Conservation (phyloP, 208 protist species). For the Acanthamoeba royreba region DNA sequence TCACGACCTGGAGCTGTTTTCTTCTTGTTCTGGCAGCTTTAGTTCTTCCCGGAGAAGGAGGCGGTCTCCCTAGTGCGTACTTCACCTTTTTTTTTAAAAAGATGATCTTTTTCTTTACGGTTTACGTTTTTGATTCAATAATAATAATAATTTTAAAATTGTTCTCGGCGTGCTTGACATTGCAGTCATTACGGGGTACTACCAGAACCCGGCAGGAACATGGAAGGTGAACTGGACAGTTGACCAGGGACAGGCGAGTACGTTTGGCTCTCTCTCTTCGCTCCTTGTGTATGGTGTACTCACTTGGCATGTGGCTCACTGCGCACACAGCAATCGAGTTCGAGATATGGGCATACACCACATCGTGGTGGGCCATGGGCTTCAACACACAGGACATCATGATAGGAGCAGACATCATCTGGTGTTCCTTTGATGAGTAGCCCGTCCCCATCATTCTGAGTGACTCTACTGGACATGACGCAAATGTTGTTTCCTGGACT, state of each 20-base stretch:
- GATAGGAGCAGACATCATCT: not conserved
- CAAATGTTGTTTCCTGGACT: too few species aligned
- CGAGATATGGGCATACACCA: not conserved
- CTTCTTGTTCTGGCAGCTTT: too few species aligned
- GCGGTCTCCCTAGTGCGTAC: too few species aligned
- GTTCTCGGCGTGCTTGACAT: too few species aligned
- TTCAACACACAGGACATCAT: not conserved
- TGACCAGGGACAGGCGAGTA: not conserved
- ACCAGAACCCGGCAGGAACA: not conserved
- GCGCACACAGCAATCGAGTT: conserved; percentile 10
- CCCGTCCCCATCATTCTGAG: not conserved
- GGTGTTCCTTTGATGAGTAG: not conserved
- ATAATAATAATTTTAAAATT: too few species aligned
- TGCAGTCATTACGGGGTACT: not conserved
- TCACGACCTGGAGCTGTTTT: too few species aligned
- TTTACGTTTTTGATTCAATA: too few species aligned
- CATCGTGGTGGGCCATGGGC: not conserved
- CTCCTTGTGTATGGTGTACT: not conserved
- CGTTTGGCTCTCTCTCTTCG: not conserved
- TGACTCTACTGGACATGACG: not conserved
- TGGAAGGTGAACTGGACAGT: not conserved
- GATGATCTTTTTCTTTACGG: too few species aligned
- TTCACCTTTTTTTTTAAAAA: too few species aligned
- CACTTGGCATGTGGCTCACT: too few species aligned
- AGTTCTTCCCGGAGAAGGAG: too few species aligned